phyloP scores from a whole-genome alignment of 2,329 filamentous ascomycete genomes.

The Xylaria sp. region DNA sequence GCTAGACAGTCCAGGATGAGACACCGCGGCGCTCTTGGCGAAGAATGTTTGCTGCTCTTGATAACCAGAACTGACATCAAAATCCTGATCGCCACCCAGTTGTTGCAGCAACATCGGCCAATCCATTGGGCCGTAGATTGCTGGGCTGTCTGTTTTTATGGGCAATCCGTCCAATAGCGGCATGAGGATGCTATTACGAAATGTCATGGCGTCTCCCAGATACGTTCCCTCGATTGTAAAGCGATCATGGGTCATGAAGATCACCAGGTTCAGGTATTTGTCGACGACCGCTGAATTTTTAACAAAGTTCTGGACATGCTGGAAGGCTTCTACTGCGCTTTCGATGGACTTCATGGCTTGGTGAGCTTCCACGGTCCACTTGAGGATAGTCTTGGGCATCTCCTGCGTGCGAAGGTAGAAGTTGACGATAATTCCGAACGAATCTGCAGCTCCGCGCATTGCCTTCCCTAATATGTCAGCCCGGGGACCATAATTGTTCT shows the following conservation, averaged over 20 bases:
- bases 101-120: slow-evolving; percentile 43
- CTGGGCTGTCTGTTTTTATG: background rate
- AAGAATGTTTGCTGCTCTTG: slow-evolving; percentile 48
- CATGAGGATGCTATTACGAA: slow-evolving; percentile 44
- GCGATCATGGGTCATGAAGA: slow-evolving; percentile 40
- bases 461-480: slow-evolving; percentile 43
- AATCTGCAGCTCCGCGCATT: slow-evolving; percentile 55
- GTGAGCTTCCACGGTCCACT: slow-evolving; percentile 47
- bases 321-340: slow-evolving; percentile 41
- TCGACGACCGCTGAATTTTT: slow-evolving; percentile 48
- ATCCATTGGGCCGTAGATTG: slow-evolving; percentile 32
- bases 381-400: slow-evolving; percentile 52
- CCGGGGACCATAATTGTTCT: background rate
- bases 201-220: slow-evolving; percentile 45
- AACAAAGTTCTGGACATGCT: slow-evolving; percentile 50
- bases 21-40: slow-evolving; percentile 51
- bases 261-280: slow-evolving; percentile 47
- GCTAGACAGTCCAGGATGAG: slow-evolving; percentile 43
- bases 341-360: slow-evolving; percentile 34
- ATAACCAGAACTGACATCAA: slow-evolving; percentile 33
- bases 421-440: slow-evolving; percentile 53
- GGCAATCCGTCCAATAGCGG: slow-evolving; percentile 44
- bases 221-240: slow-evolving; percentile 51
- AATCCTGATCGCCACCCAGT: slow-evolving; percentile 39
- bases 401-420: slow-evolving; percentile 52